These are phyloP conservation scores for Urtica urens DNA, from an alignment of 306 rosid genomes.

Conservation along the genomic window DNA sequence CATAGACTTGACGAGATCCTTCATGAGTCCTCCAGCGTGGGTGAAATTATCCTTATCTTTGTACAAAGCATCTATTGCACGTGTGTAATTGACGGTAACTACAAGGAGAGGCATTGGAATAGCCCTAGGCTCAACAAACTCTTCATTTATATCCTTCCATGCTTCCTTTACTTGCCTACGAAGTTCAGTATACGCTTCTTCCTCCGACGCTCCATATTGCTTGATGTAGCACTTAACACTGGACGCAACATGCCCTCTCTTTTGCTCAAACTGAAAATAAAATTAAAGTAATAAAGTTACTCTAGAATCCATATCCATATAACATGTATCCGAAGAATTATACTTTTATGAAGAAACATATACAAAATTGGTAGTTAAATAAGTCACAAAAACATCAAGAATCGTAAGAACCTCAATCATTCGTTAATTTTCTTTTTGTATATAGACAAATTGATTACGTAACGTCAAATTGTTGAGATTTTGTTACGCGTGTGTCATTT, in stretches of 20 bases:
- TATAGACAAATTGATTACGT: too few species aligned
- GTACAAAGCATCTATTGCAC: background rate
- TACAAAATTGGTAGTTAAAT: too few species aligned
- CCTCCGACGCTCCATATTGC: slow-evolving; percentile 2
- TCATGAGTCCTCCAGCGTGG: background rate
- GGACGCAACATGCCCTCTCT: background rate
- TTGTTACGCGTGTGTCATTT: too few species aligned
- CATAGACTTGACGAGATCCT: background rate
- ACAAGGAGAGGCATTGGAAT: background rate
- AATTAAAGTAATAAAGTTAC: background rate
- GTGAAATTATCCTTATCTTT: background rate
- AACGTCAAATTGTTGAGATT: too few species aligned
- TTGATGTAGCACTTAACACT: background rate
- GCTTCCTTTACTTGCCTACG: background rate
- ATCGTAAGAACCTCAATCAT: too few species aligned
- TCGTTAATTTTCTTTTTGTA: too few species aligned
- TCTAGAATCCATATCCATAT: too few species aligned
- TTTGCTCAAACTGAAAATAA: slow-evolving; percentile 10
- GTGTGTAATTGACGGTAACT: background rate
- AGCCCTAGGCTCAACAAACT: background rate
- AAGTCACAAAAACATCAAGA: too few species aligned
- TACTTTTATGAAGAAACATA: too few species aligned
- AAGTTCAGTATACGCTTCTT: background rate
- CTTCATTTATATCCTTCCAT: slow-evolving; percentile 16
- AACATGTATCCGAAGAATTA: too few species aligned